Base-by-base conservation (phyloP, 1,284 basidiomycete genomes). In the Termitomyces sp. region DNA sequence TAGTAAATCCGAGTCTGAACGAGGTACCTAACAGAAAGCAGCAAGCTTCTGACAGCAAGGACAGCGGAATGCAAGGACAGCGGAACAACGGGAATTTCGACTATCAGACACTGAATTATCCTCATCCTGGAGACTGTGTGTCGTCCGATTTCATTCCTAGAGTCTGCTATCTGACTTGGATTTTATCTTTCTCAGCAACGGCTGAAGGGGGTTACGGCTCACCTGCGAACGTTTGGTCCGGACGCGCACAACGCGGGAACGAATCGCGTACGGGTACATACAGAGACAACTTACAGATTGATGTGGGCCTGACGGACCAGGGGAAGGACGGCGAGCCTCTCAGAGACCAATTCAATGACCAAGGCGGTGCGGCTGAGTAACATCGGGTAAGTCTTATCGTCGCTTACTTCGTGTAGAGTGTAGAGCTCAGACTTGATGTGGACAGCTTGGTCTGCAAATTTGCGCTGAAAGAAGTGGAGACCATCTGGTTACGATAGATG, bases 241-340 rank as follows among this genome's bases (percentile, higher is more conserved):
- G 53, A 19, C 49, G 50, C 7, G 52, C 52, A 30, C 57, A 58
- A 41, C 57, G 57, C 24, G 57, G 57, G n/a, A 56, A 56, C 30
- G n/a, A 24, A 26, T 33, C 39, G 19, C 48, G 50, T 10, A 42
- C 49, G 7, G 55, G 46, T 21, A 40, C 51, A 13, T 55, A 55
- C 34, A 34, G 5, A 35, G 34, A 35, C 7, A 18, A 11, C 5
- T n/a, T 14, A 3, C 30, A 16, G 6, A 31, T 33, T 0, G 19
- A 52, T 16, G 45, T n/a, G 2, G 47, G 50, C 8, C 18, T 52
- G 6, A 47, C 47, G 10, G 48, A 53, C 10, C 55, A 55, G 34
- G 52, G 53, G 6, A 46, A 44, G 16, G 41, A 49, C 13, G 55
- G 55, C 7, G 48, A 51, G 48, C 51, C 55, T 18, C 33, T 59